Conservation (phyloP, 495 filamentous ascomycete genomes). For the Tetracladium setigerum region DNA sequence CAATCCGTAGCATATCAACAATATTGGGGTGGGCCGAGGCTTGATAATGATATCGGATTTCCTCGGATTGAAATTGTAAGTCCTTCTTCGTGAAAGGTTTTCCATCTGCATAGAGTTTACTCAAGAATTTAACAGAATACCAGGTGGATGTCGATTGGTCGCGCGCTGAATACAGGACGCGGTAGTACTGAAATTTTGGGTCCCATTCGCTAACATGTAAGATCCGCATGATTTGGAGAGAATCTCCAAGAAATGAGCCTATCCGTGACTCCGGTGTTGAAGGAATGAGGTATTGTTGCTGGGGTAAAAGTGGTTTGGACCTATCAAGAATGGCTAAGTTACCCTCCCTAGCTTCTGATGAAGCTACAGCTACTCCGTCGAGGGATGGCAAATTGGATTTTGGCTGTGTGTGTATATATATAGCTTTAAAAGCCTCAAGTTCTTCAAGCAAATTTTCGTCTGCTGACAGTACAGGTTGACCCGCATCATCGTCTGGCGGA, state of each 20-base stretch:
- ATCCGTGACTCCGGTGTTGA: no score
- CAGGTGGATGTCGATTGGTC: slow-evolving; percentile 74
- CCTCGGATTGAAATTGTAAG: slow-evolving; percentile 80
- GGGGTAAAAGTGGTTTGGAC: no score
- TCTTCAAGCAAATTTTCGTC: background rate
- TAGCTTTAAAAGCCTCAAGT: background rate
- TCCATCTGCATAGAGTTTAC: slow-evolving; percentile 67
- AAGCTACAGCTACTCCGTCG: no score
- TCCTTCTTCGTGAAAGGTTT: slow-evolving; percentile 76
- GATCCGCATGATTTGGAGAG: no score
- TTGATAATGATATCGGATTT: slow-evolving; percentile 84
- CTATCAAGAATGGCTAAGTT: no score
- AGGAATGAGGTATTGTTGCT: no score
- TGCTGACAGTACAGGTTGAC: background rate
- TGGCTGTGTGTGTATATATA: background rate
- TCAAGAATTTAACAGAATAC: slow-evolving; percentile 95
- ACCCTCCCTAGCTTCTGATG: no score
- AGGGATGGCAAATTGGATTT: background rate
- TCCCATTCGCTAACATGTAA: no score
- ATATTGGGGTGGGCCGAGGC: slow-evolving; percentile 89
- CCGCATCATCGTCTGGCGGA: background rate
- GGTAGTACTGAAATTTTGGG: no score
- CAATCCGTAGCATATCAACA: slow-evolving; percentile 88
- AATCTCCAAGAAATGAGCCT: no score
- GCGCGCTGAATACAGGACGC: slow-evolving; percentile 41